Base-by-base conservation (phyloP, 1,284 basidiomycete genomes). In the Tilletia caries region DNA sequence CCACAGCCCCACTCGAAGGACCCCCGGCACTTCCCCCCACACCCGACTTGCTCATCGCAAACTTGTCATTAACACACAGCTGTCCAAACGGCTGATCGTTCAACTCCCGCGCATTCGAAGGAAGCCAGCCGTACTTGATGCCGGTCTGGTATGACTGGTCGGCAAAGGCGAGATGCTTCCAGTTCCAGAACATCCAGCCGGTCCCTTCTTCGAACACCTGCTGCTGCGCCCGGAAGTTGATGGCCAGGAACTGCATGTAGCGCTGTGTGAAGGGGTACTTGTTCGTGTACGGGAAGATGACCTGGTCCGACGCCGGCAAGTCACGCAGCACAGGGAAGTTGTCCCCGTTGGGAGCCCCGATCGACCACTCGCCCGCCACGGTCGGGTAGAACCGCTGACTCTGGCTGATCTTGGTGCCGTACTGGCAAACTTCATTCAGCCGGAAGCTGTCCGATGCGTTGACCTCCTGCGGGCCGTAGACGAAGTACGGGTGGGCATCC, bases 161-260 rank as follows among this genome's bases (percentile, higher is more conserved):
- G 65, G 79, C 77, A 44, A 46, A 43, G 12, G 41, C 64, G 65
- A 80, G 77, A 27, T 88, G 89, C 87, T 91, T 91, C 90, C 91
- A 92, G 18, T 90, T 88, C 91, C 91, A 92, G 80, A 87, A 90
- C 20, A 91, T 85, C 91, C 91, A 92, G 12, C 54, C 33, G 18
- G 67, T 6, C n/a, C 52, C 46, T 43, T 64, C 23, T 37, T 72
- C 71, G 37, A 48, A 72, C 15, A 68, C 64, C n/a, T 64, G 33
- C 29, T 34, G 58, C 37, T 72, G 71, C 27, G 67, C 41, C 4
- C 27, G 23, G 37, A 43, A 72, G 65, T 64, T 65, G 34, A 44
- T 29, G 2, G 69, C 65, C 41, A 72, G 48, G 50, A 72, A 72
- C 27, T 44, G 62, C 71, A 71, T 73, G 69, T 73, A 73, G 33